Percentiles rank a stretch among this genome's conserved stretches.
phyloP scores from a whole-genome alignment of 2,329 filamentous ascomycete species.

The Acarospora socialis region DNA sequence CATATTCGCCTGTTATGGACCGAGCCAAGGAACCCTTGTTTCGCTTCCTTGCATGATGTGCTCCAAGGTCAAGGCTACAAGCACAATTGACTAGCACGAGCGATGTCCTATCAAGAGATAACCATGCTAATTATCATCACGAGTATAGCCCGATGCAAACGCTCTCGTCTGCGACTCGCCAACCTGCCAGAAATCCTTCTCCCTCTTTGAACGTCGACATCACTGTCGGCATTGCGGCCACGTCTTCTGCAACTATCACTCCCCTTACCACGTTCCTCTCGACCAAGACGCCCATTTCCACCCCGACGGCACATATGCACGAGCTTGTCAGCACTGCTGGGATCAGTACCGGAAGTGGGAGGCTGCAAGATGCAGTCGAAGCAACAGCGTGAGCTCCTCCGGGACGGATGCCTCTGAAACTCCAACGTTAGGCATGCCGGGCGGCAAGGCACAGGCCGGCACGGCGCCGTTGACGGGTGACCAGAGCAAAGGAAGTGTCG shows the following conservation, averaged over 20 bases:
- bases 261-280: slow-evolving; percentile 41
- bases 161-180: slow-evolving; percentile 41
- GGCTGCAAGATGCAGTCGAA: slow-evolving; percentile 30
- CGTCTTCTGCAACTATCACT: slow-evolving; percentile 49
- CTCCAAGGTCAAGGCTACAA: no score
- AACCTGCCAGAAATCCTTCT: slow-evolving; percentile 44
- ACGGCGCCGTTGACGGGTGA: slow-evolving; percentile 9
- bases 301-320: slow-evolving; percentile 39
- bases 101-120: no score
- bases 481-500: slow-evolving; percentile 31
- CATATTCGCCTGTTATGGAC: no score
- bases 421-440: no score
- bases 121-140: no score
- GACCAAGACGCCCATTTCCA: slow-evolving; percentile 52
- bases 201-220: slow-evolving; percentile 48
- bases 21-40: no score
- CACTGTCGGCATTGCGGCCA: slow-evolving; percentile 54
- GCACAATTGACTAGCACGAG: no score
- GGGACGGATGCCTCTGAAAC: slow-evolving; percentile 11
- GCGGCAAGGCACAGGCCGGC: slow-evolving; percentile 4
- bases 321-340: slow-evolving; percentile 48
- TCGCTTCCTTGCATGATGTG: no score
- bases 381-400: slow-evolving; percentile 34
- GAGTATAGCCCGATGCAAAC: slow-evolving; percentile 35
- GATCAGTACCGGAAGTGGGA: slow-evolving; percentile 45